Percentiles rank a stretch among this genome's conserved stretches.
Evolutionary conservation across 148 eudicot species (phyloP).

Genomic region (Pouteria glomerata): DNA sequence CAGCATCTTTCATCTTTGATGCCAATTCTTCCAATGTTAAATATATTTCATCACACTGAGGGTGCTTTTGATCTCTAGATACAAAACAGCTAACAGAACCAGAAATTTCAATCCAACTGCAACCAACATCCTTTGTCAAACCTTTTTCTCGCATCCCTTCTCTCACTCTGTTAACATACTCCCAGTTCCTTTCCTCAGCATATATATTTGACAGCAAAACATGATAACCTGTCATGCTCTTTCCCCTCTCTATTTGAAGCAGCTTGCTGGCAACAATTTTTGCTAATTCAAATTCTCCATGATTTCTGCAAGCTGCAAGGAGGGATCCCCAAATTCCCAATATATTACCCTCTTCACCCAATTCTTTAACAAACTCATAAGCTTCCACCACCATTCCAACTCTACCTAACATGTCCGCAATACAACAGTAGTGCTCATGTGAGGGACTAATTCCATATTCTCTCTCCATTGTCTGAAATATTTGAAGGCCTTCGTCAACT

Average conservation of each 20-base stretch:
- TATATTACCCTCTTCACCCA: slow-evolving; percentile 50
- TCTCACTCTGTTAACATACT: slow-evolving; percentile 56
- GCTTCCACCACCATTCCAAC: slow-evolving; percentile 77
- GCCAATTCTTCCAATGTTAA: slow-evolving; percentile 38
- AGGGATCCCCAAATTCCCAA: slow-evolving; percentile 87
- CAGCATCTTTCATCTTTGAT: slow-evolving; percentile 41
- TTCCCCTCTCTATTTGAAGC: slow-evolving; percentile 45
- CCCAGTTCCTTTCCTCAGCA: slow-evolving; percentile 85
- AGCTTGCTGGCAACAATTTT: slow-evolving; percentile 56
- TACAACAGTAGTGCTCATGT: slow-evolving; percentile 70
- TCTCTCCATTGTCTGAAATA: slow-evolving; percentile 65
- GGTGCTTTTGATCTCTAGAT: slow-evolving; percentile 60
- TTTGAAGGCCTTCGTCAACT: slow-evolving; percentile 70
- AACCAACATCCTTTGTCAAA: slow-evolving; percentile 62
- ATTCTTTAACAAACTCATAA: slow-evolving; percentile 48
- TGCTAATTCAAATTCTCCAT: slow-evolving; percentile 65
- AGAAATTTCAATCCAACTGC: slow-evolving; percentile 78
- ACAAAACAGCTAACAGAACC: slow-evolving; percentile 51
- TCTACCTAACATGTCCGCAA: slow-evolving; percentile 84
- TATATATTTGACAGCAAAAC: slow-evolving; percentile 69
- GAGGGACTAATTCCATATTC: slow-evolving; percentile 54
- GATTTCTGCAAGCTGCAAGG: slow-evolving; percentile 64
- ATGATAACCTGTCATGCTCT: slow-evolving; percentile 52
- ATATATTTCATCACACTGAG: slow-evolving; percentile 40
- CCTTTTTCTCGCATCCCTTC: slow-evolving; percentile 63